Evolutionary conservation across 192 early-diverging fungal genomes (phyloP), one percentile per base, ranked within the genome.

Genomic region (Rhizophagus prolifer): DNA sequence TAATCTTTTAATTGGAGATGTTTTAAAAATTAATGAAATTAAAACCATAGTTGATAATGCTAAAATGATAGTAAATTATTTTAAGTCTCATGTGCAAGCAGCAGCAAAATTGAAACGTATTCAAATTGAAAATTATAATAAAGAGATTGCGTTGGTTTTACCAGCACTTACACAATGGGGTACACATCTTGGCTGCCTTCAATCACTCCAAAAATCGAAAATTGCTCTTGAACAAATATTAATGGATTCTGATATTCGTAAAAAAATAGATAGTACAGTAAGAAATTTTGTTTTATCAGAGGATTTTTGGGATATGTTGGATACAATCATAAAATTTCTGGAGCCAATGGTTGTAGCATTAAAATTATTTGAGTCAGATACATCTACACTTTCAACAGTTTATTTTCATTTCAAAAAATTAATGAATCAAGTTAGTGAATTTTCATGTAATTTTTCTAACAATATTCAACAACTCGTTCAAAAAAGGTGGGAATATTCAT

Each of bases 361-460:
- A 14, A 65, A 65, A 34, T 58, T 65, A 34, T 65, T 65, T 65
- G 63, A 65, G 34, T 65, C 63, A 13, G 63, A 65, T 34, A 34
- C 4, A 34, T 14, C 63, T 34, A 65, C 26, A 0, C 31, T 65
- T 65, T 65, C 4, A 34, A 34, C 26, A 9, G 14, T 34, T 65
- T 65, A 65, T 12, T 34, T 12, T 12, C 28, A 65, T 65, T 65
- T 65, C 13, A 34, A 34, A 34, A 65, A 65, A 65, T n/a, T 65
- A 13, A 34, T 34, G 3, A 36, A 23, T 4, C 1, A 21, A 16
- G 1, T 58, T 58, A 16, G 10, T 4, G 10, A 34, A 65, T 3
- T 65, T 38, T 2, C 13, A 12, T 62, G 61, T 62, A 16, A 34
- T 38, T 66, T 31, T 31, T 31, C 31, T 31, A 3, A 31, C 1